Conservation (phyloP, 257 asterid species). For the Verbena officinalis region DNA sequence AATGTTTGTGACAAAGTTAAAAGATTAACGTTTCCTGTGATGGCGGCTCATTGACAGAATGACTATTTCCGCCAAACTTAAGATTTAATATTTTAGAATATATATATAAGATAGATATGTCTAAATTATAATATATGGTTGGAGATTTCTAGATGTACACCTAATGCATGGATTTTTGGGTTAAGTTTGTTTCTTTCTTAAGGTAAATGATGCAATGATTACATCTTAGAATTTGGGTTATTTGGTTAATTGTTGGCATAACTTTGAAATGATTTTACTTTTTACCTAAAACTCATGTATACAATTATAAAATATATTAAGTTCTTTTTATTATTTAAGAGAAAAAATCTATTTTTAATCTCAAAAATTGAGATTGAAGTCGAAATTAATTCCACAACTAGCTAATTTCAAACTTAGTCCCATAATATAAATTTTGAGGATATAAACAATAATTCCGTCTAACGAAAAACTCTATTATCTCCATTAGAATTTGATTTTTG, state of each 20-base stretch:
- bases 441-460: no score
- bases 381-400: no score
- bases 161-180: neutral
- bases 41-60: constrained; percentile 18
- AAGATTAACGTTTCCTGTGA: neutral
- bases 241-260: neutral
- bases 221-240: neutral
- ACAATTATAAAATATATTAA: no score
- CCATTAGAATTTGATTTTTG: no score
- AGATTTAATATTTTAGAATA: neutral
- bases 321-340: no score
- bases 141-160: neutral
- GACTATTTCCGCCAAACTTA: neutral
- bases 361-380: no score
- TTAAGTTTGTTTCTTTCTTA: no score
- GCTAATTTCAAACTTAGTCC: no score
- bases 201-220: no score
- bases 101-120: neutral
- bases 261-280: neutral
- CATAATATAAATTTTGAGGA: no score
- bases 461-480: no score
- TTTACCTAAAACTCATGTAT: neutral
- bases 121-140: neutral
- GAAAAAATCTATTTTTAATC: no score
- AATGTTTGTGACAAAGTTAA: neutral